Evolutionary conservation across 2,329 filamentous ascomycete genomes (phyloP).

Genomic region (Parastagonospora avenae): DNA sequence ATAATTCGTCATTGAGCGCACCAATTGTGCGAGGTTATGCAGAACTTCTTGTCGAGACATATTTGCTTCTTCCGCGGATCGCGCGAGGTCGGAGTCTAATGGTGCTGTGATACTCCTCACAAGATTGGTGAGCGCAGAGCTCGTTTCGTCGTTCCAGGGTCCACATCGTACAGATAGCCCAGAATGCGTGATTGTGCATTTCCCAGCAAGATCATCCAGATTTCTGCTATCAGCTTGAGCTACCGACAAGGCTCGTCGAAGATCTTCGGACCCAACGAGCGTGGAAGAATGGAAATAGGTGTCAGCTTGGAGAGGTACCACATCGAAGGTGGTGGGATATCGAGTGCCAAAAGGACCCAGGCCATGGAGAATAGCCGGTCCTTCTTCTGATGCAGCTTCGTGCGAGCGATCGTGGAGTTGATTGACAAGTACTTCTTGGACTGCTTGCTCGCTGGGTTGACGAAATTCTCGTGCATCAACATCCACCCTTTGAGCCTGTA

Average conservation of each 20-base stretch:
- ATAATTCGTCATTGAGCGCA: conserved; percentile 58
- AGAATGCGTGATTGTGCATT: conserved; percentile 45
- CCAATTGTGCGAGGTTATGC: conserved; percentile 22
- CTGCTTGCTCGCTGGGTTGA: conserved; percentile 48
- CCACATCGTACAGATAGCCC: conserved; percentile 53
- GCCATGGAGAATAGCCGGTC: conserved; percentile 41
- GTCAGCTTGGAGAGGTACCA: conserved; percentile 55
- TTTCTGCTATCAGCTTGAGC: conserved; percentile 34
- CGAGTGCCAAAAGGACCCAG: conserved; percentile 55
- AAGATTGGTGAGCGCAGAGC: conserved; percentile 41
- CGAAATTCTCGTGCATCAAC: conserved; percentile 53
- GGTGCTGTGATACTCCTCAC: conserved; percentile 11
- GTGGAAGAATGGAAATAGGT: conserved; percentile 63
- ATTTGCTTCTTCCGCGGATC: background rate
- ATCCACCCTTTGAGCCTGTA: conserved; percentile 53
- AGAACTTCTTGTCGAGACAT: conserved; percentile 3
- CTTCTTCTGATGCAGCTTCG: conserved; percentile 6
- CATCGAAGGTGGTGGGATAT: conserved; percentile 60
- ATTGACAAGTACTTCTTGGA: conserved; percentile 19
- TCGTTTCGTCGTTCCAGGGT: conserved; percentile 62
- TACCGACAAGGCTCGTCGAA: conserved; percentile 51
- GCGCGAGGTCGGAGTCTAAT: background rate
- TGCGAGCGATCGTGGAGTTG: conserved; percentile 1
- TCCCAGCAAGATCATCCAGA: conserved; percentile 50
- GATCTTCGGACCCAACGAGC: conserved; percentile 63